phyloP scores from a whole-genome alignment of 495 filamentous ascomycete genomes.

The Hypoxylon lienhwacheense region DNA sequence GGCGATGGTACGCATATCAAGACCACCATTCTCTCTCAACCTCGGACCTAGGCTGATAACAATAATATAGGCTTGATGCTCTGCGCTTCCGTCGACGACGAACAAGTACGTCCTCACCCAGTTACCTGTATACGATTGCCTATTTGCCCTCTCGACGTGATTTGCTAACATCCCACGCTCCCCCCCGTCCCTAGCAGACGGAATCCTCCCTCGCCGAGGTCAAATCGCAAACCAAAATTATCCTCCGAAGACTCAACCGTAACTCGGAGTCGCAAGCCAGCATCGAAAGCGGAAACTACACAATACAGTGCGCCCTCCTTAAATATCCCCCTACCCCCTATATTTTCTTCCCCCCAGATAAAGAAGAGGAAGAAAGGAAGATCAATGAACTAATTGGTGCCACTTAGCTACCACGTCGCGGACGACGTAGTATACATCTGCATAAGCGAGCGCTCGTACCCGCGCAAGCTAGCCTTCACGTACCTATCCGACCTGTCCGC shows the following conservation, averaged over 20 bases:
- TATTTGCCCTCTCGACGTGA: no score
- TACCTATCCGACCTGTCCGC: constrained; percentile 90
- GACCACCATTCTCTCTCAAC: not conserved
- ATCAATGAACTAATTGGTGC: not conserved
- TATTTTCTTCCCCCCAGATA: no score
- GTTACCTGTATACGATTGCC: not conserved
- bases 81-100: constrained; percentile 92
- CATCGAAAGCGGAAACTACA: constrained; percentile 83
- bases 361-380: no score
- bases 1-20: constrained; percentile 66
- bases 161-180: no score
- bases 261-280: constrained; percentile 87
- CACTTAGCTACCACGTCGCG: constrained; percentile 76
- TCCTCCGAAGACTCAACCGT: constrained; percentile 81
- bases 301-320: constrained; percentile 69
- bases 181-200: constrained; percentile 48
- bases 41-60: constrained; percentile 20
- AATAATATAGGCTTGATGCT: constrained; percentile 75
- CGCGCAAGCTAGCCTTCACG: constrained; percentile 97
- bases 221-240: constrained; percentile 86
- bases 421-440: constrained; percentile 84
- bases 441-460: constrained; percentile 91
- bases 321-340: not conserved
- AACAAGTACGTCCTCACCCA: constrained; percentile 58
- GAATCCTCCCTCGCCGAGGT: constrained; percentile 81